phyloP scores from a whole-genome alignment of 2,329 filamentous ascomycete species.

The Mollisiaceae sp. region DNA sequence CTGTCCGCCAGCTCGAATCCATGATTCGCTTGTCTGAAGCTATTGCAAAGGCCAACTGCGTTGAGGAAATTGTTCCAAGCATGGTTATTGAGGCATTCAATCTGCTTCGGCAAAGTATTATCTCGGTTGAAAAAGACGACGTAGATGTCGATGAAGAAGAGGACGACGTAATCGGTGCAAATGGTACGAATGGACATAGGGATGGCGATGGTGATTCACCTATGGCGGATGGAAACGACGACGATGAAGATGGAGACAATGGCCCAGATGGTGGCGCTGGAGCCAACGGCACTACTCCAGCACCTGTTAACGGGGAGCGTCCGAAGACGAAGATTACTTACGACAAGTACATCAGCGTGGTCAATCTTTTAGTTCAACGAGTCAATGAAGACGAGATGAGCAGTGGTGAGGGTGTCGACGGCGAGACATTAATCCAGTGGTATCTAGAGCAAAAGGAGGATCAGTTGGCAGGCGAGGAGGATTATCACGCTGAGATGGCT shows the following conservation, averaged over 20 bases:
- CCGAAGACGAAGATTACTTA: slow-evolving; percentile 87
- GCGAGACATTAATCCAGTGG: slow-evolving; percentile 82
- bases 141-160: slow-evolving; percentile 89
- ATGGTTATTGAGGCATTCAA: slow-evolving; percentile 95
- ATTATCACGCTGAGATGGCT: slow-evolving; percentile 74
- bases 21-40: slow-evolving; percentile 95
- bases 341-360: slow-evolving; percentile 91
- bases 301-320: slow-evolving; percentile 29
- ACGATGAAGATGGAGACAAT: slow-evolving; percentile 51
- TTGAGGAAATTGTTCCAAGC: slow-evolving; percentile 81
- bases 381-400: slow-evolving; percentile 82
- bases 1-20: slow-evolving; percentile 92
- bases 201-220: slow-evolving; percentile 55
- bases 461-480: slow-evolving; percentile 80
- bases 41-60: slow-evolving; percentile 98
- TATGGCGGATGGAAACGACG: slow-evolving; percentile 55
- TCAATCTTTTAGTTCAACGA: slow-evolving; percentile 82
- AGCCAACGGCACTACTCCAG: slow-evolving; percentile 35
- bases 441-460: slow-evolving; percentile 91
- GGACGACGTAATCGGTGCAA: slow-evolving; percentile 55
- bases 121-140: slow-evolving; percentile 97
- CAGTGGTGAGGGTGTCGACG: slow-evolving; percentile 81
- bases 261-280: slow-evolving; percentile 39
- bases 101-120: slow-evolving; percentile 90
- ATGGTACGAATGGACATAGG: slow-evolving; percentile 47